Evolutionary conservation across 1,284 basidiomycete genomes (phyloP), one percentile per base, ranked within the genome.

Genomic region (Puccinia polysora): DNA sequence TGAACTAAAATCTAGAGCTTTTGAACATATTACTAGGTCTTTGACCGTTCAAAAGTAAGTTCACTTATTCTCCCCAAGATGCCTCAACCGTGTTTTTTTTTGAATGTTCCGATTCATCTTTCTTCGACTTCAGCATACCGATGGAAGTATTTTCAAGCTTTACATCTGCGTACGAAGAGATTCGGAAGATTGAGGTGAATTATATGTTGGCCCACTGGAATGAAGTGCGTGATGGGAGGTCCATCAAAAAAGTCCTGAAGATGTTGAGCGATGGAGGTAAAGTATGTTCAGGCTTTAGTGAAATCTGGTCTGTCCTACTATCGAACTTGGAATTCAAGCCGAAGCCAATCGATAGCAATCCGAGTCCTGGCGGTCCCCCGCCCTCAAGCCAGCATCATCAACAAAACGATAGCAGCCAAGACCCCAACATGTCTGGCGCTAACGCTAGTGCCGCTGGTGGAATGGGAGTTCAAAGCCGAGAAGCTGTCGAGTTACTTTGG

Each of bases 1-100:
- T 0, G 78, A 79, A 30, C 63, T 79, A 25, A 79, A 79, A 63
- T 64, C 73, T 43, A 67, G 76, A 52, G 78, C 78, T 43, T 77
- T 74, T 56, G 75, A 77, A 8, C 78, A 77, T 40, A 74, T 77
- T 49, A 75, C 76, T 32, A 67, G 69, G 45, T 73, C 67, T 14
- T 36, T 77, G 45, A 77, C 75, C 28, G 72, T 75, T 7, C 73
- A 76, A 62, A 77, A 77, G 76, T 75, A 40, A 59, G 76, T 63
- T 1, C 5, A 14, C 15, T 62, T 14, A 34, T 28, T 53, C 2
- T 18, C 38, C 32, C 12, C 20, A 8, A 55, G 14, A 43, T 40
- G 10, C 10, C 36, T 43, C 32, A 10, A n/a, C 12, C 12, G 14
- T 8, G 25, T 6, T 25, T 4, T 43, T 25, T 14, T 43, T 56